Evolutionary conservation across 805 yeast species (phyloP).

Genomic region (Starmerella floris): DNA sequence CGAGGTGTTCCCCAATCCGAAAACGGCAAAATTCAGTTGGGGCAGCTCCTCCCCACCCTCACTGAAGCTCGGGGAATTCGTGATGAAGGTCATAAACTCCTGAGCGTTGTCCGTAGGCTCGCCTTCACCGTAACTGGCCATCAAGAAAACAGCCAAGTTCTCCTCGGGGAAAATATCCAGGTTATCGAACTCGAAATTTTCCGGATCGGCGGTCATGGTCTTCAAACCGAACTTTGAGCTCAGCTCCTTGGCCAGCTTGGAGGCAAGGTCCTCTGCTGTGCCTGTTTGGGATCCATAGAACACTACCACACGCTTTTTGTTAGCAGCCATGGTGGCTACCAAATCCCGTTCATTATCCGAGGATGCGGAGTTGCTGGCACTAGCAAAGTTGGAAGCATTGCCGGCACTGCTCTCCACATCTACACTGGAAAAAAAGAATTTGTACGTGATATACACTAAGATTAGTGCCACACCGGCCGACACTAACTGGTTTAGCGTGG

Average conservation of each 20-base stretch:
- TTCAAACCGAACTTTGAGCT: constrained; percentile 66
- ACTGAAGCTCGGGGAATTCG: constrained; percentile 38
- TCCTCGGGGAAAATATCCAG: constrained; percentile 49
- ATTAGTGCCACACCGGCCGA: constrained; percentile 16
- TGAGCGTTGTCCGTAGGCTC: constrained; percentile 95
- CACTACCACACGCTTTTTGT: constrained; percentile 63
- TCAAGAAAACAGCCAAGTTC: constrained; percentile 54
- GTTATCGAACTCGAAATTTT: constrained; percentile 73
- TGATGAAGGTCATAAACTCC: constrained; percentile 56
- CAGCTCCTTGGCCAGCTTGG: constrained; percentile 79
- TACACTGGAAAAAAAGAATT: constrained; percentile 12
- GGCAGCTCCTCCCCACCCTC: constrained; percentile 32
- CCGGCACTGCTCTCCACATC: constrained; percentile 10
- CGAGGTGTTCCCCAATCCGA: constrained; percentile 90
- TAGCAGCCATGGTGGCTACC: constrained; percentile 33
- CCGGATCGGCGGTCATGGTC: constrained; percentile 76
- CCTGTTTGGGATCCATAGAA: constrained; percentile 96
- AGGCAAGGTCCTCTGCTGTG: constrained; percentile 94
- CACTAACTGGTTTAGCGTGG: neutral
- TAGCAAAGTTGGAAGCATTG: neutral
- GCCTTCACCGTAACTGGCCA: constrained; percentile 97
- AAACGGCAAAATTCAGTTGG: constrained; percentile 54
- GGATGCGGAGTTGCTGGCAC: constrained; percentile 1
- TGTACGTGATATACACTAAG: constrained; percentile 16
- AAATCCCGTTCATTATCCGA: constrained; percentile 18